A percentile compares a stretch with the other conserved stretches of the same genome.
Evolutionary conservation across 2,329 filamentous ascomycete species (phyloP).

Genomic region (Camptophora hylomeconis): DNA sequence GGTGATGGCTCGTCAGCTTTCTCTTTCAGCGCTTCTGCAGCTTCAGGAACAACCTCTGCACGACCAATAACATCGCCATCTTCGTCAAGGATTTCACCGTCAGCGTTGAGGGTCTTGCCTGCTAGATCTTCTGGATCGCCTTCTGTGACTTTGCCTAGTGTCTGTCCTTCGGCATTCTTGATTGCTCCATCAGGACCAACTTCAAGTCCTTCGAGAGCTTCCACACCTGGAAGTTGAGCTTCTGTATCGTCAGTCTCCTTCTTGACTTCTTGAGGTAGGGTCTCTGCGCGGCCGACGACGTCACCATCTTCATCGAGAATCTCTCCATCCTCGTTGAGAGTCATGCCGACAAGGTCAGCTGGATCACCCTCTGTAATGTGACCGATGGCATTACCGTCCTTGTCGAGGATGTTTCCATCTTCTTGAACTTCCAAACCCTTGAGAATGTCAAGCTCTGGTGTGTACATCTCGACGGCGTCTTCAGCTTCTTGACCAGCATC

Average conservation of each 20-base stretch:
- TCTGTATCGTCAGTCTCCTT: slow-evolving; percentile 35
- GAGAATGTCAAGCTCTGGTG: slow-evolving; percentile 23
- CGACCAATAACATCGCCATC: slow-evolving; percentile 25
- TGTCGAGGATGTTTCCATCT: slow-evolving; percentile 40
- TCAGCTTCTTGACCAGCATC: slow-evolving; percentile 20
- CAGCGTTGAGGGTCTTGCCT: slow-evolving; percentile 26
- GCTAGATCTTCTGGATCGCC: slow-evolving; percentile 28
- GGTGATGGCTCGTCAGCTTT: slow-evolving; percentile 11
- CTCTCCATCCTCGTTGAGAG: slow-evolving; percentile 28
- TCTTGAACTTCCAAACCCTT: slow-evolving; percentile 34
- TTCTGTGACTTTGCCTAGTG: slow-evolving; percentile 27
- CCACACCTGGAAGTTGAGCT: slow-evolving; percentile 28
- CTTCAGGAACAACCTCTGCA: slow-evolving; percentile 23
- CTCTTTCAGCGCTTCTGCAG: slow-evolving; percentile 10
- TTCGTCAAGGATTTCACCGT: slow-evolving; percentile 26
- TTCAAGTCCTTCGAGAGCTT: slow-evolving; percentile 24
- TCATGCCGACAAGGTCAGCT: slow-evolving; percentile 27
- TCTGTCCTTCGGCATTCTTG: slow-evolving; percentile 29
- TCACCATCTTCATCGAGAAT: slow-evolving; percentile 28
- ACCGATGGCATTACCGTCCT: slow-evolving; percentile 26
- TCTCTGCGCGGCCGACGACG: slow-evolving; percentile 24
- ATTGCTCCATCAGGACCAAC: slow-evolving; percentile 43
- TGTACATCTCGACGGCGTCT: slow-evolving; percentile 23
- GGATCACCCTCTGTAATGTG: slow-evolving; percentile 29
- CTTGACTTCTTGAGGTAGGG: slow-evolving; percentile 28